Conservation (phyloP, 352 stramenopile genomes). For the Pythium sp. region DNA sequence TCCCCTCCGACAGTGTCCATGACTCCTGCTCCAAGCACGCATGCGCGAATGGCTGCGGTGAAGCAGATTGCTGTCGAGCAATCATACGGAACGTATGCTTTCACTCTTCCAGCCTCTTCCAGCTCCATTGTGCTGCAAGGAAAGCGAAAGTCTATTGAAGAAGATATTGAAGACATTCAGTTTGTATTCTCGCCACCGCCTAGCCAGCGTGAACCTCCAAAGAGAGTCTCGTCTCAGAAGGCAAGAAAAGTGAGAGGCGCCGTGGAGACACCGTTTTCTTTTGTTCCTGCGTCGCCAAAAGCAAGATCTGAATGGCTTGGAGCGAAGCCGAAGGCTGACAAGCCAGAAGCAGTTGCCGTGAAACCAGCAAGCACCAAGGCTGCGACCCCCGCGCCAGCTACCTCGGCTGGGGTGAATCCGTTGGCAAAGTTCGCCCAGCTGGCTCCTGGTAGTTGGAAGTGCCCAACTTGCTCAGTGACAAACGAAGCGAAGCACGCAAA, state of each 20-base stretch:
- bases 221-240: constrained; percentile 27
- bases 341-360: constrained; percentile 20
- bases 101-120: constrained; percentile 39
- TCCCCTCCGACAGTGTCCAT: constrained; percentile 36
- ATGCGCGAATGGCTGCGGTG: constrained; percentile 1
- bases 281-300: constrained; percentile 66
- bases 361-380: constrained; percentile 23
- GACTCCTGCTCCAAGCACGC: constrained; percentile 25
- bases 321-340: constrained; percentile 18
- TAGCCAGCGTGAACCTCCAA: constrained; percentile 54
- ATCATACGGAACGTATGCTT: constrained; percentile 40
- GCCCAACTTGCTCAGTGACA: constrained; percentile 1
- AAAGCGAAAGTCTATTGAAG: constrained; percentile 13
- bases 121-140: constrained; percentile 14
- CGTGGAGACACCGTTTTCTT: constrained; percentile 49
- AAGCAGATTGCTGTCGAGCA: constrained; percentile 9
- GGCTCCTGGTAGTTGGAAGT: constrained; percentile 4
- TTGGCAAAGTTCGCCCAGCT: constrained; percentile 2
- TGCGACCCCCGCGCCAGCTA: constrained; percentile 8
- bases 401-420: constrained; percentile 12
- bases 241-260: constrained; percentile 21
- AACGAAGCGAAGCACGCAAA: constrained; percentile 6
- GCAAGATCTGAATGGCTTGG: constrained; percentile 39
- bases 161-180: constrained; percentile 45
- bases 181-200: constrained; percentile 70